Conservation (phyloP, 139 green algal species). For the Raphidocelis subcapitata region DNA sequence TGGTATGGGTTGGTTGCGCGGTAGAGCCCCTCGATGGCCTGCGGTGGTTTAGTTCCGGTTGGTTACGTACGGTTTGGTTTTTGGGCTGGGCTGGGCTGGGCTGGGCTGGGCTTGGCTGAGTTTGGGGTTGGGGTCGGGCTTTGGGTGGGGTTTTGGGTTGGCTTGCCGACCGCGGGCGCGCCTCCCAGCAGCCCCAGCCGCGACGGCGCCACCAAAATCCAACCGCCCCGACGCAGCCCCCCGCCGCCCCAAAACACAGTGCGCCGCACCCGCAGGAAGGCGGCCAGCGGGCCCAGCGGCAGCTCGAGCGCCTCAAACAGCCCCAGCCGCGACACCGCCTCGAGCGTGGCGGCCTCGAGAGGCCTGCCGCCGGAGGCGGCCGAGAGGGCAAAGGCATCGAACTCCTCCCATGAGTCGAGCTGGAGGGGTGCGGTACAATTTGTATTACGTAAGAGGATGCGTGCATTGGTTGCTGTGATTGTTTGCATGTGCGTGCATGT, state of each 20-base stretch:
- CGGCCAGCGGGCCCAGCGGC: constrained; percentile 7
- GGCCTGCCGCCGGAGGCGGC: constrained; percentile 37
- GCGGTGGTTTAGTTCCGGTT: constrained; percentile 7
- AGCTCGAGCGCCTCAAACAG: constrained; percentile 41
- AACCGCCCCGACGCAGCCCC: too few relatives aligned
- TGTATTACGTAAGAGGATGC: too few relatives aligned
- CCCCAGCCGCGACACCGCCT: constrained; percentile 44
- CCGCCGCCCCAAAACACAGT: background rate
- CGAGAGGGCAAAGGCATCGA: constrained; percentile 52
- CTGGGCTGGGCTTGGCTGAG: background rate
- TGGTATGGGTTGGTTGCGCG: constrained; percentile 43
- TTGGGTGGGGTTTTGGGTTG: background rate
- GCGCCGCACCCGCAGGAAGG: background rate
- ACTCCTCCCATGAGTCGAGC: background rate
- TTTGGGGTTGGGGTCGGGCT: background rate
- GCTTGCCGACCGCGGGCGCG: background rate
- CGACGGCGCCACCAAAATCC: too few relatives aligned
- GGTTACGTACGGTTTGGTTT: constrained; percentile 44
- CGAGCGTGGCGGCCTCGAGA: constrained; percentile 48
- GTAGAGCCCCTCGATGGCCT: constrained; percentile 26
- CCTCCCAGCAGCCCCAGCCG: background rate
- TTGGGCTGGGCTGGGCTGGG: background rate
- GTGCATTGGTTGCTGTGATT: too few relatives aligned
- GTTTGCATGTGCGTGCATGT: too few relatives aligned
- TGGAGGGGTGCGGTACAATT: too few relatives aligned